These are phyloP conservation scores for Escovopsis sp. DNA, from an alignment of 2,329 filamentous ascomycete genomes.

Conservation along the genomic window DNA sequence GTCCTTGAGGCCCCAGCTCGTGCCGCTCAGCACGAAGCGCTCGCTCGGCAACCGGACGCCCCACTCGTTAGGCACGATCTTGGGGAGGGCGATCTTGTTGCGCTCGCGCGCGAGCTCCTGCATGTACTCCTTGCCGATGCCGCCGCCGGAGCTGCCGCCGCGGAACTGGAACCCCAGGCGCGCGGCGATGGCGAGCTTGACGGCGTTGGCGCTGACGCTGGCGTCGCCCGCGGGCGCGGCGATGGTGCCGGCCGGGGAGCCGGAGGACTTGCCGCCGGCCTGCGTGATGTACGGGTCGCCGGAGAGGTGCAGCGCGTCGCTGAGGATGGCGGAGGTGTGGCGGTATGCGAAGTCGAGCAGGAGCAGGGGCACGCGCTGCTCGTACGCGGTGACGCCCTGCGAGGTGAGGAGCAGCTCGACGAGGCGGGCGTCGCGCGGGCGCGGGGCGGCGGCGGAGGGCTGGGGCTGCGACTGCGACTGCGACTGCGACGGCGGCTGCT, in stretches of 20 bases:
- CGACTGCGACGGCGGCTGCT: constrained; percentile 13
- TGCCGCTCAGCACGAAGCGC: constrained; percentile 52
- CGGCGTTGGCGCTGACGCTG: constrained; percentile 48
- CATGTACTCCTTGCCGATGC: constrained; percentile 60
- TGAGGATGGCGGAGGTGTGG: constrained; percentile 58
- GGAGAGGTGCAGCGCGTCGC: constrained; percentile 53
- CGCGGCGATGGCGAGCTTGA: constrained; percentile 58
- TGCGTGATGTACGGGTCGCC: constrained; percentile 52
- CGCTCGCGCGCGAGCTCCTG: constrained; percentile 57
- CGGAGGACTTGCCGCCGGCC: constrained; percentile 37
- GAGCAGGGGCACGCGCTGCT: constrained; percentile 67
- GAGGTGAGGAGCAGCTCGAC: constrained; percentile 68
- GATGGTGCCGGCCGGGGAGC: constrained; percentile 34
- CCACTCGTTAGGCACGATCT: constrained; percentile 50
- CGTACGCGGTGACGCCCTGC: constrained; percentile 66
- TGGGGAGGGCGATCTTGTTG: constrained; percentile 52
- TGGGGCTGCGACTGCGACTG: constrained; percentile 8
- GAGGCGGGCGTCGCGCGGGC: constrained; percentile 64
- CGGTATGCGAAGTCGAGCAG: constrained; percentile 80
- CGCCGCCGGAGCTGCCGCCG: constrained; percentile 35
- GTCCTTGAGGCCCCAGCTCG: constrained; percentile 49
- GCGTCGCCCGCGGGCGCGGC: constrained; percentile 36
- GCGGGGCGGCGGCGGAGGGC: constrained; percentile 27
- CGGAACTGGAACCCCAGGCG: constrained; percentile 57
- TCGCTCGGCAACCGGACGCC: constrained; percentile 52